Percentiles rank a stretch among this genome's conserved stretches.
Conservation (phyloP, 2,329 filamentous ascomycete species). For the Aureobasidium lini region DNA sequence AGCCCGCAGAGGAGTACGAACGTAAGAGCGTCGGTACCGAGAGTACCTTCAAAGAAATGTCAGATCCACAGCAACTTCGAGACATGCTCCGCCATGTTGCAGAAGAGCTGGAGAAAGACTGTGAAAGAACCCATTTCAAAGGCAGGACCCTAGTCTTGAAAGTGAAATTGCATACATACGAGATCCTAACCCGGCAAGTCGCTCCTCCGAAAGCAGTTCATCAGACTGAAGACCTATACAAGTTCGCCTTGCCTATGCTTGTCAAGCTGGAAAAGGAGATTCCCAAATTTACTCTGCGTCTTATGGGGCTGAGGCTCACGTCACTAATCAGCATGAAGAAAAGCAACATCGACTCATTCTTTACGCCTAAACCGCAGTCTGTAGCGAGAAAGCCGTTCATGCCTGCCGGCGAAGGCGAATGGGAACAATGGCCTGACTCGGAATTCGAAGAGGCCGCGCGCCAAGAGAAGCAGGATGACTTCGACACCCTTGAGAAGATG, state of each 20-base stretch:
- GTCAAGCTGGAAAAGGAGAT: slow-evolving; percentile 77
- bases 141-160: slow-evolving; percentile 89
- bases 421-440: slow-evolving; percentile 63
- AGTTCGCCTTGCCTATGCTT: slow-evolving; percentile 73
- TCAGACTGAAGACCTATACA: slow-evolving; percentile 74
- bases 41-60: slow-evolving; percentile 78
- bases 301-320: slow-evolving; percentile 86
- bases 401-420: slow-evolving; percentile 44
- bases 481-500: slow-evolving; percentile 54
- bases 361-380: slow-evolving; percentile 50
- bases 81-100: slow-evolving; percentile 75
- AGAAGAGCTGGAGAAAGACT: slow-evolving; percentile 78
- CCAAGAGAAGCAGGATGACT: slow-evolving; percentile 52
- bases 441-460: slow-evolving; percentile 56
- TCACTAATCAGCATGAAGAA: slow-evolving; percentile 82
- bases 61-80: slow-evolving; percentile 58
- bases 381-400: slow-evolving; percentile 15
- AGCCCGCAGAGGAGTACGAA: slow-evolving; percentile 82
- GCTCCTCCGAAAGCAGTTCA: slow-evolving; percentile 65
- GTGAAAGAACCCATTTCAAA: slow-evolving; percentile 72
- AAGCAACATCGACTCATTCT: slow-evolving; percentile 66
- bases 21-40: slow-evolving; percentile 93
- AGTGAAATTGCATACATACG: slow-evolving; percentile 88
- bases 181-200: slow-evolving; percentile 78
- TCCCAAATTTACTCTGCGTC: slow-evolving; percentile 66